Evolutionary conservation across 2,329 filamentous ascomycete species (phyloP).

Genomic region (Plenodomus biglobosus): DNA sequence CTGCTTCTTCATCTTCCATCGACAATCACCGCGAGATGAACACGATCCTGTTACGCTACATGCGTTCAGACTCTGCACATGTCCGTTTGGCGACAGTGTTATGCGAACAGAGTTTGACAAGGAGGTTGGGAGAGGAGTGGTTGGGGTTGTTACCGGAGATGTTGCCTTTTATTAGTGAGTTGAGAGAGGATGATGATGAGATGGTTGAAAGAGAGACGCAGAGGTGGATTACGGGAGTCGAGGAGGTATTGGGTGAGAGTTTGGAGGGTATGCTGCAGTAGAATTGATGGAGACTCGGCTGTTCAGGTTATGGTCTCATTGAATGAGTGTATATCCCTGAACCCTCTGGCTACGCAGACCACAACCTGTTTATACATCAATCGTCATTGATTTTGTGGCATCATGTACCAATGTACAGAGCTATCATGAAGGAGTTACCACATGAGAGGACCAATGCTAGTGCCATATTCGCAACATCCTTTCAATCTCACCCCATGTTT

Average conservation of each 20-base stretch:
- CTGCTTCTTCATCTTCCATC: slow-evolving; percentile 73
- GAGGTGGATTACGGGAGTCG: slow-evolving; percentile 87
- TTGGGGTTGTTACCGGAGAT: slow-evolving; percentile 88
- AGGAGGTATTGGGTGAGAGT: slow-evolving; percentile 85
- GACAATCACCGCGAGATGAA: slow-evolving; percentile 93
- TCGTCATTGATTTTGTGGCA: no score
- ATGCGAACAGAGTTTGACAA: slow-evolving; percentile 77
- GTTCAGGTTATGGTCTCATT: no score
- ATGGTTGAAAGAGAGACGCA: slow-evolving; percentile 86
- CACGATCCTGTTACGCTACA: slow-evolving; percentile 70
- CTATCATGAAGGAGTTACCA: no score
- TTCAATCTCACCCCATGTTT: no score
- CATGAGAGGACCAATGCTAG: no score
- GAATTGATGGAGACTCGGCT: no score
- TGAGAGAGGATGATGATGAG: slow-evolving; percentile 96
- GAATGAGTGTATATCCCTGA: no score
- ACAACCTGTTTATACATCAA: no score
- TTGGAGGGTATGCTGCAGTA: slow-evolving; percentile 88
- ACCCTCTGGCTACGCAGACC: no score
- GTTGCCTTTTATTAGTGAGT: slow-evolving; percentile 91
- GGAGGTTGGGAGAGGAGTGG: slow-evolving; percentile 89
- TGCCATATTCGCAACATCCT: no score
- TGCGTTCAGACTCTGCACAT: slow-evolving; percentile 70
- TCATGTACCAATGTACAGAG: no score
- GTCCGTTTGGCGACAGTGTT: slow-evolving; percentile 81